Percentiles rank a stretch among this genome's conserved stretches.
Evolutionary conservation across 129 eudicot species (phyloP).

Genomic region (Escallonia herrerae): DNA sequence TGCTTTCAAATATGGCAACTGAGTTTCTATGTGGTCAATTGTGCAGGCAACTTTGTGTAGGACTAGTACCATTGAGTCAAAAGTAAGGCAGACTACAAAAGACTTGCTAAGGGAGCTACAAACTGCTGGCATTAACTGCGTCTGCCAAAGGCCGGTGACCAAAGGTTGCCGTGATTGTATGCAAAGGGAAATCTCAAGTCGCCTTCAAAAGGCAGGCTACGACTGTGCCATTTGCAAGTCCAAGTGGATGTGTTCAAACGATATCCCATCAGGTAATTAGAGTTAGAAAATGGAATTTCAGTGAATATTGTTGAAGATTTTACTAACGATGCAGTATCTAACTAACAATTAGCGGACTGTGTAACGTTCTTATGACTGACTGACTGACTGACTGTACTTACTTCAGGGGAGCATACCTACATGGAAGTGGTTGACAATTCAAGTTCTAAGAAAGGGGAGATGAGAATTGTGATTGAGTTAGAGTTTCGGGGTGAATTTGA

Average conservation of each 20-base stretch:
- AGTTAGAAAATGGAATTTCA: neutral
- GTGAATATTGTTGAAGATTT: neutral
- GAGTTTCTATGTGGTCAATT: neutral
- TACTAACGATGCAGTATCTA: too few species aligned
- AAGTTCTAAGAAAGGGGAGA: constrained; percentile 37
- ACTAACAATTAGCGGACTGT: neutral
- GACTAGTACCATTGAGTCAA: constrained; percentile 46
- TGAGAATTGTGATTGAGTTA: constrained; percentile 53
- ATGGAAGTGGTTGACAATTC: constrained; percentile 53
- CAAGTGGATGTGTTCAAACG: constrained; percentile 49
- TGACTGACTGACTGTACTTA: neutral
- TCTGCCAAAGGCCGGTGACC: constrained; percentile 25
- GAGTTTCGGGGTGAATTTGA: constrained; percentile 55
- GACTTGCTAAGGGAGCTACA: constrained; percentile 43
- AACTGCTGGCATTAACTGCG: constrained; percentile 17
- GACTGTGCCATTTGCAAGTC: constrained; percentile 56
- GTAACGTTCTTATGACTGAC: neutral
- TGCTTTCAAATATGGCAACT: neutral
- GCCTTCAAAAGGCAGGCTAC: constrained; percentile 34
- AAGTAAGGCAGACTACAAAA: constrained; percentile 43
- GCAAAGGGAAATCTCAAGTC: constrained; percentile 31
- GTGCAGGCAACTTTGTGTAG: constrained; percentile 53
- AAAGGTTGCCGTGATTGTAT: constrained; percentile 44
- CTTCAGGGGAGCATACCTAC: constrained; percentile 59
- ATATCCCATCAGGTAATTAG: constrained; percentile 47